phyloP scores from a whole-genome alignment of 352 stramenopile genomes.

The Stramenopiles sp. region DNA sequence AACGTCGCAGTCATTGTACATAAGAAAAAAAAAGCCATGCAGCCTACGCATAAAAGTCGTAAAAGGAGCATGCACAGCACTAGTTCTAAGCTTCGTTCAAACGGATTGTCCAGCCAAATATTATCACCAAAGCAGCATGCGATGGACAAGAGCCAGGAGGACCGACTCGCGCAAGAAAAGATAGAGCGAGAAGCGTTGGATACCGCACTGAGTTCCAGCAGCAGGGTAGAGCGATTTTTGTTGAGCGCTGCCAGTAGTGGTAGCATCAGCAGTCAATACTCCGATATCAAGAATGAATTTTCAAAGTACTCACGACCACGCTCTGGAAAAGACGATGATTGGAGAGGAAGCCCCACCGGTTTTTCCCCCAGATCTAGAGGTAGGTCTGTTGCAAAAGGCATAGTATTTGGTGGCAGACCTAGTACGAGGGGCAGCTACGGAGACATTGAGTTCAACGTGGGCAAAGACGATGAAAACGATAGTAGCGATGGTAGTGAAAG shows the following conservation, averaged over 20 bases:
- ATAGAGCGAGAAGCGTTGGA: too few species aligned
- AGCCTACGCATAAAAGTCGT: too few species aligned
- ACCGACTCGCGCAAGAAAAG: too few species aligned
- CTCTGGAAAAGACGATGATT: neutral
- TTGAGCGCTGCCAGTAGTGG: neutral
- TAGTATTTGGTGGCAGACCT: slow-evolving; percentile 3
- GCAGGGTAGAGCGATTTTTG: neutral
- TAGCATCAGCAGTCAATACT: neutral
- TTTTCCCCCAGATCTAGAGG: neutral
- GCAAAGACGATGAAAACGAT: neutral
- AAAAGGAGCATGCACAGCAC: too few species aligned
- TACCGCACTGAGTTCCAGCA: too few species aligned
- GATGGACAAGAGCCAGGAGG: too few species aligned
- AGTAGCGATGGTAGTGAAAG: neutral
- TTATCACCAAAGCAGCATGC: too few species aligned
- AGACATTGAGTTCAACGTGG: neutral
- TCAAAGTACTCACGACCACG: slow-evolving; percentile 1
- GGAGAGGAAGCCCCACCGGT: neutral
- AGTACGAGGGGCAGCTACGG: neutral
- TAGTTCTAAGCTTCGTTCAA: too few species aligned
- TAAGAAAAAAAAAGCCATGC: too few species aligned
- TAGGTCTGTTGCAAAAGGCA: neutral
- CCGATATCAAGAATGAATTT: neutral
- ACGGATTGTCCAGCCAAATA: too few species aligned
- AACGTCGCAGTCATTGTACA: too few species aligned